phyloP scores from a whole-genome alignment of 257 asterid genomes.

The Lycium ferocissimum region DNA sequence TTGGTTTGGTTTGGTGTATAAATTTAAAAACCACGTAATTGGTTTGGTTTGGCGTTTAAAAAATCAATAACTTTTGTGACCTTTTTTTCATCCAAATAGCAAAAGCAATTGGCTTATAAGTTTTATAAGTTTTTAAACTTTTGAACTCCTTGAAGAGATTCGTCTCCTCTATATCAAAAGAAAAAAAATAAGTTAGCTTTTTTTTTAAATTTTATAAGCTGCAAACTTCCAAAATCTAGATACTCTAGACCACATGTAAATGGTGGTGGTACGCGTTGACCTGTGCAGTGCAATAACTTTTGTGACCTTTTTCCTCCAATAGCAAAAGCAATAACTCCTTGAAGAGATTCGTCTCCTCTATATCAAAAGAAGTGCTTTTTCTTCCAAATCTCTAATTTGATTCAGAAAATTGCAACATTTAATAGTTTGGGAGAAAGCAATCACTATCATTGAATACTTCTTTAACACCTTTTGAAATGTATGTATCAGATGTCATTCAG shows the following conservation, averaged over 20 bases:
- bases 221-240: no score
- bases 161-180: background rate
- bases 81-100: background rate
- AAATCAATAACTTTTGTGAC: background rate
- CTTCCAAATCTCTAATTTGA: background rate
- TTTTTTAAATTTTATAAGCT: no score
- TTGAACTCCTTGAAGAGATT: background rate
- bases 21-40: no score
- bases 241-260: background rate
- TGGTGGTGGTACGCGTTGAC: background rate
- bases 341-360: background rate
- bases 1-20: no score
- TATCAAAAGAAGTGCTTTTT: conserved; percentile 13
- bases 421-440: background rate
- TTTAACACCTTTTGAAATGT: conserved; percentile 23
- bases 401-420: background rate
- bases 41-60: no score
- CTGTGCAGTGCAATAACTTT: background rate
- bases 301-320: background rate
- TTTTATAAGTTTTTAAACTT: no score
- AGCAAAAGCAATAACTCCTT: conserved; percentile 17
- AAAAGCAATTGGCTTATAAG: no score
- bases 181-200: no score
- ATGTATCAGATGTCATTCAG: background rate
- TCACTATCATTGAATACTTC: background rate